Evolutionary conservation across 345 rosid species (phyloP).

Genomic region (Cardamine resedifolia): DNA sequence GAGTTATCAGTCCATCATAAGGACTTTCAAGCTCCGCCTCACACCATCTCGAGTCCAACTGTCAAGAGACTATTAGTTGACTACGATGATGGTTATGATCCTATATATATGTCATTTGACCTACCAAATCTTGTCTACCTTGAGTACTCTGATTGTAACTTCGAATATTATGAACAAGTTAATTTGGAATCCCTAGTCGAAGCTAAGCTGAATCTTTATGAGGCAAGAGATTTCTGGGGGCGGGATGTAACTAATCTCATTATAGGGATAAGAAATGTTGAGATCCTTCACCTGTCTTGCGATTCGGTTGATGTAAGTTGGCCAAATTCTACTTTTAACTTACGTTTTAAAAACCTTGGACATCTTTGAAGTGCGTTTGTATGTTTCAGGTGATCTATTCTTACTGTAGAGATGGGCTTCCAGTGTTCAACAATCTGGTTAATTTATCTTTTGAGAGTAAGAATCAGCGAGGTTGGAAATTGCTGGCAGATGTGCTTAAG

Average conservation of each 20-base stretch:
- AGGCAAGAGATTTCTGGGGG: not conserved
- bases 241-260: not conserved
- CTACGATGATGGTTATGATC: too few species aligned
- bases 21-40: not conserved
- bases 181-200: not conserved
- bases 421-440: slow-evolving; percentile 9
- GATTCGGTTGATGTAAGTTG: not conserved
- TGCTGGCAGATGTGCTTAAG: slow-evolving; percentile 4
- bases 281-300: not conserved
- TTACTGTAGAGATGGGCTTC: not conserved
- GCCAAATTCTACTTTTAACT: not conserved
- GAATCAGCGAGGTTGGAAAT: not conserved
- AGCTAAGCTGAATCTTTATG: not conserved
- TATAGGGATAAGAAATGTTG: not conserved
- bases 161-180: not conserved
- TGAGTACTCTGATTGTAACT: not conserved
- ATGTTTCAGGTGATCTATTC: slow-evolving; percentile 17
- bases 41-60: not conserved
- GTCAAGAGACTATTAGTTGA: slow-evolving; percentile 5
- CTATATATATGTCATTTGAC: not conserved
- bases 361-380: not conserved
- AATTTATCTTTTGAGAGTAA: not conserved
- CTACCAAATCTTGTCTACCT: not conserved
- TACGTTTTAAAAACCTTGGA: not conserved
- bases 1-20: not conserved